Conservation (phyloP, 768 basidiomycete genomes). For the Russula emetica region DNA sequence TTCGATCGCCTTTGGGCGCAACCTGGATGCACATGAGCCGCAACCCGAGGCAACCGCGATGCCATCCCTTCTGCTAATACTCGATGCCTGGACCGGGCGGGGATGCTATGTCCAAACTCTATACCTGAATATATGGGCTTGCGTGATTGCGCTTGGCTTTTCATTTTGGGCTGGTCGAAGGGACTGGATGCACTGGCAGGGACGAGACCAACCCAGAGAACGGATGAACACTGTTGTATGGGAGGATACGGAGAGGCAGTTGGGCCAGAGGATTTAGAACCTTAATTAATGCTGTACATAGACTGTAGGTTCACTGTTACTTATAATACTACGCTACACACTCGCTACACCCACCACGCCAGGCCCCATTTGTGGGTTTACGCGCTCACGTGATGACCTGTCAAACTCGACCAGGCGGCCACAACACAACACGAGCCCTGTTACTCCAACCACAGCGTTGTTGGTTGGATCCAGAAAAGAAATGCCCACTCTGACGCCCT, state of each 20-base stretch:
- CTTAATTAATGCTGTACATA: not conserved
- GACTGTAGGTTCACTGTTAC: not conserved
- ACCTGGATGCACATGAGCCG: slow-evolving; percentile 67
- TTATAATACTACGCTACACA: too few relatives aligned
- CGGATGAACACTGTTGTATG: slow-evolving; percentile 11
- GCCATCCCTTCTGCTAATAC: not conserved
- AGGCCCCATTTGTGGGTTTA: not conserved
- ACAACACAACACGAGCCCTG: not conserved
- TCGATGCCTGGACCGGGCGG: slow-evolving; percentile 30
- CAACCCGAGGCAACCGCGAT: slow-evolving; percentile 2
- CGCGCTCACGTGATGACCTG: slow-evolving; percentile 16
- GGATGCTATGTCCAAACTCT: slow-evolving; percentile 31
- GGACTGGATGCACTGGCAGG: slow-evolving; percentile 25
- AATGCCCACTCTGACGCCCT: slow-evolving; percentile 20
- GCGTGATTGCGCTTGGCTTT: slow-evolving; percentile 28
- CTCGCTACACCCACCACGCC: too few relatives aligned
- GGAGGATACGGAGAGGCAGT: slow-evolving; percentile 14
- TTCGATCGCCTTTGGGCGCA: slow-evolving; percentile 76
- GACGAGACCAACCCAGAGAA: not conserved
- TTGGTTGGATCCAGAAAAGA: not conserved
- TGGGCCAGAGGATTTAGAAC: slow-evolving; percentile 10
- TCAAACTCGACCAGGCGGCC: not conserved
- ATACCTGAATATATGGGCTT: slow-evolving; percentile 29
- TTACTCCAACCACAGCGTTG: not conserved
- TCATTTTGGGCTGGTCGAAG: slow-evolving; percentile 30